Base-by-base conservation (phyloP, 75 land plant genomes). In the Picea glauca region DNA sequence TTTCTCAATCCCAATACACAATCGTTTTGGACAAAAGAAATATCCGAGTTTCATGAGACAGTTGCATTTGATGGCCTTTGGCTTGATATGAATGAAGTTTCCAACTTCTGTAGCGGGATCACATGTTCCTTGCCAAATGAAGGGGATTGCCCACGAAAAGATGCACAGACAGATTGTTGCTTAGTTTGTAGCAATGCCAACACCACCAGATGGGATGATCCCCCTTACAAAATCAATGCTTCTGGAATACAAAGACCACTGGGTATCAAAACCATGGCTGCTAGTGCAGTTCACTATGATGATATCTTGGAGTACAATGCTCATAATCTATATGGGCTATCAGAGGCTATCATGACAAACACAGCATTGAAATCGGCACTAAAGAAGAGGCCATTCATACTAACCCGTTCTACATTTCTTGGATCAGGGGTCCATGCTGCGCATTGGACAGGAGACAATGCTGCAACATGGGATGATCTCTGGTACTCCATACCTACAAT, bases 391-490 rank as follows among this genome's bases (percentile, higher is more conserved):
- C 92, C 96, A n/a, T 93, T 93, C 84, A 78, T 93, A 40, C 89
- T 93, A 5, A 76, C 87, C 12, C 78, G 96, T 60, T 93, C 94
- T 26, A 91, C 96, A 18, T 93, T 91, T 75, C 76, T 91, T 11
- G 85, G 96, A 56, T 91, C 93, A 3, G 96, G 96, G 0, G 87
- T 82, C 66, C 83, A 90, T 81, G 76, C 90, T 0, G 96, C 96
- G 2, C 96, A 93, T 67, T 93, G 93, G 96, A 89, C 92, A 15
- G 96, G 96, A 30, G 96, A 93, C 72, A 93, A 93, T 75, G 90
- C 85, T 12, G 96, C 96, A 30, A 86, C 86, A 3, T 93, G 93
- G 93, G 80, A 86, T 62, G 94, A 93, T 75, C 77, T 93, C 58
- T 88, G 85, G 30, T 93, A 93, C 85, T 84, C 92, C 2, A 85